phyloP scores from a whole-genome alignment of 768 basidiomycete species.

The Cystobasidium tubakii region DNA sequence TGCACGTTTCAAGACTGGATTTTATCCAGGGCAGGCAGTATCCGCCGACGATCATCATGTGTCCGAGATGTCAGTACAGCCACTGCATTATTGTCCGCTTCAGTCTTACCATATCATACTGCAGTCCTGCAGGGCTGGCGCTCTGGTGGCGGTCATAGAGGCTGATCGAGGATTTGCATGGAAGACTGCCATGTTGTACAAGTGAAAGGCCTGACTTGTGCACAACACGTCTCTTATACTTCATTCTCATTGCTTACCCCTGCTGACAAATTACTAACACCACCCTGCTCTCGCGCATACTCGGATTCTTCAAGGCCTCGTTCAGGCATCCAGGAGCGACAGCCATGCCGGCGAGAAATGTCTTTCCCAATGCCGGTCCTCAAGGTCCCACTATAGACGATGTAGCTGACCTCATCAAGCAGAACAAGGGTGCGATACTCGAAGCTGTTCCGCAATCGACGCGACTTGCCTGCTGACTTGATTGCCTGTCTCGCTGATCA shows the following conservation, averaged over 20 bases:
- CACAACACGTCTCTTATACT: no score
- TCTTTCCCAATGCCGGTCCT: slow-evolving; percentile 14
- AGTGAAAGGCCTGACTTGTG: no score
- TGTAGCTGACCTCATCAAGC: slow-evolving; percentile 42
- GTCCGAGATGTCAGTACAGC: no score
- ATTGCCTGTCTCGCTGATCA: neutral
- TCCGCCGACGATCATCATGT: no score
- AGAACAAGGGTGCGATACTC: slow-evolving; percentile 37
- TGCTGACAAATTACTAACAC: neutral
- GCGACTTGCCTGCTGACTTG: neutral
- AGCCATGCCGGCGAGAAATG: slow-evolving; percentile 13
- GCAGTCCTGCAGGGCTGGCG: no score
- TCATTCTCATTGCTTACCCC: neutral
- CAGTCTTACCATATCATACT: no score
- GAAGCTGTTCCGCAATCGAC: neutral
- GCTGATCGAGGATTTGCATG: neutral
- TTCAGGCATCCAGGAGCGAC: neutral
- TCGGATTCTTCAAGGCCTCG: neutral
- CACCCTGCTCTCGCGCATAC: neutral
- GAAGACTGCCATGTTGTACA: neutral
- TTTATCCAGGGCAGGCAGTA: no score
- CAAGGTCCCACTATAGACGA: slow-evolving; percentile 37
- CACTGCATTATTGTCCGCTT: no score
- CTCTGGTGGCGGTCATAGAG: no score
- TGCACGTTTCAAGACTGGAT: no score